Conservation (phyloP, 345 rosid species). For the Erysimum cheiranthoides region DNA sequence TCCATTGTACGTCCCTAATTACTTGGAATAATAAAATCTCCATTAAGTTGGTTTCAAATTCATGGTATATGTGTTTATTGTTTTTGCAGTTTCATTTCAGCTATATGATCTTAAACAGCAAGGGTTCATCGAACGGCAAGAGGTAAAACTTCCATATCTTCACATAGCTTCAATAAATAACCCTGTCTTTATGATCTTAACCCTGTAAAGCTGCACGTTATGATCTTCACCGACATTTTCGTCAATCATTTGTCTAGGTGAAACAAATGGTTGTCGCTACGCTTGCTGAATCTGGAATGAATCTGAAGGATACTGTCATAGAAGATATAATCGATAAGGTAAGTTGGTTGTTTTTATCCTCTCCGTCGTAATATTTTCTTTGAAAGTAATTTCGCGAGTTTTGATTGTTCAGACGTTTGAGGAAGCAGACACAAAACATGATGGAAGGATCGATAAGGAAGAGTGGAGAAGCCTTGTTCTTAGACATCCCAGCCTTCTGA, state of each 20-base stretch:
- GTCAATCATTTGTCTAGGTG: constrained; percentile 53
- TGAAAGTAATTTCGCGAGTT: not conserved
- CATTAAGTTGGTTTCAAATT: not conserved
- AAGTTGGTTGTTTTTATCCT: constrained; percentile 16
- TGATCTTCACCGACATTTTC: constrained; percentile 1
- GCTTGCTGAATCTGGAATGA: constrained; percentile 99
- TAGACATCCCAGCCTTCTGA: constrained; percentile 89
- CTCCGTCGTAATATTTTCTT: not conserved
- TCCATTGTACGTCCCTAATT: constrained; percentile 63
- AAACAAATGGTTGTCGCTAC: constrained; percentile 99
- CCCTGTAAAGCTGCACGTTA: not conserved
- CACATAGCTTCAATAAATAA: not conserved
- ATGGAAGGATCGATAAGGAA: constrained; percentile 93
- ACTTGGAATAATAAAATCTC: not conserved
- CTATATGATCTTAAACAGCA: constrained; percentile 98
- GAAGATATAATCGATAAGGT: constrained; percentile 98
- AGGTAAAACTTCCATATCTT: constrained; percentile 56
- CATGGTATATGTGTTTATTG: not conserved
- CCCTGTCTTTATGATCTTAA: not conserved
- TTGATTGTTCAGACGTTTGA: constrained; percentile 77
- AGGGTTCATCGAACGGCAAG: constrained; percentile 98
- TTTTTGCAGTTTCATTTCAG: constrained; percentile 90
- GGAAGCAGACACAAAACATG: constrained; percentile 98
- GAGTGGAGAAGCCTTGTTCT: constrained; percentile 96
- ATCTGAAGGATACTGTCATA: constrained; percentile 86